Evolutionary conservation across 2,329 filamentous ascomycete species (phyloP), one percentile per base, ranked within the genome.

Genomic region (Aureobasidium sp.): DNA sequence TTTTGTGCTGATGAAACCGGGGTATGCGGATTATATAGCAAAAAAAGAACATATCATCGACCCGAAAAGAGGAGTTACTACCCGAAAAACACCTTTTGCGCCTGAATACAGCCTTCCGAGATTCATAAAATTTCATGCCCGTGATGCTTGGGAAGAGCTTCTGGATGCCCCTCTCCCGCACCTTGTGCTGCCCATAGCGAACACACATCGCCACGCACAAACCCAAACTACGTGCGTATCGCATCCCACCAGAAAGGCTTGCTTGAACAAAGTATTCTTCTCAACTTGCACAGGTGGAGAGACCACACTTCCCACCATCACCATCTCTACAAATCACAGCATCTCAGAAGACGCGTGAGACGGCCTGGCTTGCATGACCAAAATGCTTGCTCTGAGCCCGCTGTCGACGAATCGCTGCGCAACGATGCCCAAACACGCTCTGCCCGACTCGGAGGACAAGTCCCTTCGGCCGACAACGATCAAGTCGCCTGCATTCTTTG

Each of bases 401-500:
- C 77, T 78, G 55, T 78, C 78, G 45, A 84, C 79, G n/a, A 87
- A 72, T 60, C 79, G 77, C 69, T 85, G 81, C 10, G 82, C 84
- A 31, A 85, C 74, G n/a, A 77, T 73, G 10, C 86, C 85, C 35
- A 88, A 67, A 27, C 82, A 83, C 69, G 74, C 78, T 54, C 72
- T 74, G 21, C 66, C 68, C 5, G 69, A 72, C 2, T 71, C 69
- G 35, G 71, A 68, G 63, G 68, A 74, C 25, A 74, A 69, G 63
- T 80, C 55, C 3, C 67, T 74, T 37, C 86, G 77, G 0, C 87
- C 88, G 13, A 90, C 74, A 1, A 92, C 78, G 17, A 92, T 77
- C 23, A 92, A 75, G 68, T 90, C 87, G 2, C 88, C 88, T 0
- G 84, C 84, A 65, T 89, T 90, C 68, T 78, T 80, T 0, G 80